Percentiles rank a stretch among this genome's conserved stretches.
Conservation (phyloP, 345 rosid genomes). For the Clausena lansium region DNA sequence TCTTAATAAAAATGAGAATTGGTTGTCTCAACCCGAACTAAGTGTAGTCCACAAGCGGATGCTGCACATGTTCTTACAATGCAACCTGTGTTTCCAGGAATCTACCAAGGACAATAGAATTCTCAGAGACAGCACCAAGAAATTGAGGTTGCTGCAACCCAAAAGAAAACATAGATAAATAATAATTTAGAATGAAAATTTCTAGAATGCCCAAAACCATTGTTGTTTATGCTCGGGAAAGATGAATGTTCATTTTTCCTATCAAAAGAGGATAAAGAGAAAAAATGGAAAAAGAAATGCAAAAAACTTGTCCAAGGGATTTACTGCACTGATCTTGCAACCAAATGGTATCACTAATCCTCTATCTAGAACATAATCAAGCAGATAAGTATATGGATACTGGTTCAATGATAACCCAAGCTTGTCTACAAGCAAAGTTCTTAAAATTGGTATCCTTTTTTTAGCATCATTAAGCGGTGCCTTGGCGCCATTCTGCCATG, state of each 20-base stretch:
- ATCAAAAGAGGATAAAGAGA: background rate
- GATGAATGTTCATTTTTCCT: background rate
- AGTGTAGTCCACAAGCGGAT: constrained; percentile 80
- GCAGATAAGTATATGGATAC: background rate
- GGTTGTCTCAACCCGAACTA: constrained; percentile 56
- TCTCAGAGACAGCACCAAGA: constrained; percentile 28
- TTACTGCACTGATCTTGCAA: background rate
- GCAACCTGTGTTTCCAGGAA: constrained; percentile 97
- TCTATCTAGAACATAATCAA: background rate
- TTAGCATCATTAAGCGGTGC: background rate
- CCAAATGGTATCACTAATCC: background rate
- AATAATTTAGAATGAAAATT: background rate
- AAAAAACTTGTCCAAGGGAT: background rate
- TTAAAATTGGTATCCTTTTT: background rate
- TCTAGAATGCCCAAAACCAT: background rate
- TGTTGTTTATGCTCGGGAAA: background rate
- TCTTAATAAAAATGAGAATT: background rate
- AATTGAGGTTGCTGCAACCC: constrained; percentile 34
- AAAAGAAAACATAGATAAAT: constrained; percentile 7
- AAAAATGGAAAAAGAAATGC: background rate
- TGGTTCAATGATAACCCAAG: background rate
- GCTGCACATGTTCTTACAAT: constrained; percentile 98
- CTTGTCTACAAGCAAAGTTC: background rate
- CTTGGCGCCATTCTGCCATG: background rate
- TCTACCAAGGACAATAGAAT: constrained; percentile 54